Evolutionary conservation across 176 grass and related monocot species (phyloP), one percentile per base, ranked within the genome.

Genomic region (Cymbopogon citratus): DNA sequence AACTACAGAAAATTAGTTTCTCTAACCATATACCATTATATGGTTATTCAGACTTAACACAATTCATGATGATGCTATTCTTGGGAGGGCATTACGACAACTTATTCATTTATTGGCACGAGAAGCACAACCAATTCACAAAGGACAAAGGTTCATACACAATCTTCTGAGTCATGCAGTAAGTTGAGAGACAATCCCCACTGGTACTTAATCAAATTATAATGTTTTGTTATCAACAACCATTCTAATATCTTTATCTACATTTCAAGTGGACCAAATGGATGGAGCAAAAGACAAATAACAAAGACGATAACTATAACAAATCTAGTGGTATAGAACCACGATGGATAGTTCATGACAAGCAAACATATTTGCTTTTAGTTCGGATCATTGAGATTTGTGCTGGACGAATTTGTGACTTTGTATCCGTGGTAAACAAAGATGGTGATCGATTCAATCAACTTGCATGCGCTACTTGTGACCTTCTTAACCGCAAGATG

Each of bases 381-480:
- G 83, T 78, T 27, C 62, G 76, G 63, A 81, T 89, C 46, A 71
- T 97, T 9, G 92, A 97, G 69, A 92, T 87, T 18, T 92, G 92
- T 75, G 92, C 77, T 15, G 85, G 87, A 19, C 63, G 87, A 60
- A 81, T 85, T 31, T 10, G 48, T 48, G 80, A 76, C 12, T 36
- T 41, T 12, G 31, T 72, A 56, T 33, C 79, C 7, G 19, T 56
- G 11, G 9, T 63, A 69, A 72, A 48, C 4, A 66, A 71, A 0
- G 59, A 83, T 0, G 63, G 52, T 59, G 23, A 12, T 28, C 35
- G 61, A 21, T 77, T 94, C 38, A 44, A 70, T 43, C 83, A 87
- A 51, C 83, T 89, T 2, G 16, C 81, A 4, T 63, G 87, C 34
- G 85, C 77, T 11, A 63, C 90, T 2, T 90, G 85, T 34, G 75